These are phyloP conservation scores for Purpureocillium lavendulum DNA, from an alignment of 2,329 filamentous ascomycete genomes.

Conservation along the genomic window DNA sequence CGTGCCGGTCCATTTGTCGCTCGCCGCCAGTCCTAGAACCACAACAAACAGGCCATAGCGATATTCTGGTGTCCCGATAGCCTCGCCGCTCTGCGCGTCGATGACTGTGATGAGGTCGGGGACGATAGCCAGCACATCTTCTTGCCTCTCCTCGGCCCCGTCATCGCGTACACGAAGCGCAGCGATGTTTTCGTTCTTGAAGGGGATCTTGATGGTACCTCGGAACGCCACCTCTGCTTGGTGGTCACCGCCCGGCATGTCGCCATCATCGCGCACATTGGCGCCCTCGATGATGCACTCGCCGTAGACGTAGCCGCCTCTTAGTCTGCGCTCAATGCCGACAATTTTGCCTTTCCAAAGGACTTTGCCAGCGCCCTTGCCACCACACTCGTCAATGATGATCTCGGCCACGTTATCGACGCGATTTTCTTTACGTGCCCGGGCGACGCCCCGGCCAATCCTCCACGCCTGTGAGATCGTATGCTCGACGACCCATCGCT, in stretches of 20 bases:
- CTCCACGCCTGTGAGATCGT: constrained; percentile 47
- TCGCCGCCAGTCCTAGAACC: constrained; percentile 37
- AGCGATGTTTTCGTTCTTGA: constrained; percentile 69
- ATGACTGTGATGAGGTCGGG: constrained; percentile 49
- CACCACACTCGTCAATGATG: constrained; percentile 51
- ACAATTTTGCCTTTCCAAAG: constrained; percentile 59
- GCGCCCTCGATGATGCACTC: constrained; percentile 47
- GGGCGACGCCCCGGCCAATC: constrained; percentile 52
- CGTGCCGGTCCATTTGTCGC: constrained; percentile 35
- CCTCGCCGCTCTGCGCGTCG: constrained; percentile 47
- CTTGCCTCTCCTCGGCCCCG: constrained; percentile 26
- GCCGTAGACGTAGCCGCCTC: constrained; percentile 51
- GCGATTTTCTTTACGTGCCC: constrained; percentile 38
- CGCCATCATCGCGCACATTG: constrained; percentile 25
- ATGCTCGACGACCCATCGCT: constrained; percentile 41
- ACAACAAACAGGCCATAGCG: constrained; percentile 42
- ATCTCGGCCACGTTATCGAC: constrained; percentile 46
- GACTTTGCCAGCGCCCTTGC: constrained; percentile 41
- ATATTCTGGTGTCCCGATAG: constrained; percentile 49
- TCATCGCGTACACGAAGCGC: constrained; percentile 30
- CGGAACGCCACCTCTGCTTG: constrained; percentile 15
- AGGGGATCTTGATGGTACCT: constrained; percentile 54
- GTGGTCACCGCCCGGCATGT: constrained; percentile 1
- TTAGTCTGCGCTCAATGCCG: constrained; percentile 46
- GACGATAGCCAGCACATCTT: constrained; percentile 41